Percentiles rank a stretch among this genome's conserved stretches.
These are phyloP conservation scores for Lasiodiplodia hormozganensis DNA, from an alignment of 2,329 filamentous ascomycete genomes.

Conservation along the genomic window DNA sequence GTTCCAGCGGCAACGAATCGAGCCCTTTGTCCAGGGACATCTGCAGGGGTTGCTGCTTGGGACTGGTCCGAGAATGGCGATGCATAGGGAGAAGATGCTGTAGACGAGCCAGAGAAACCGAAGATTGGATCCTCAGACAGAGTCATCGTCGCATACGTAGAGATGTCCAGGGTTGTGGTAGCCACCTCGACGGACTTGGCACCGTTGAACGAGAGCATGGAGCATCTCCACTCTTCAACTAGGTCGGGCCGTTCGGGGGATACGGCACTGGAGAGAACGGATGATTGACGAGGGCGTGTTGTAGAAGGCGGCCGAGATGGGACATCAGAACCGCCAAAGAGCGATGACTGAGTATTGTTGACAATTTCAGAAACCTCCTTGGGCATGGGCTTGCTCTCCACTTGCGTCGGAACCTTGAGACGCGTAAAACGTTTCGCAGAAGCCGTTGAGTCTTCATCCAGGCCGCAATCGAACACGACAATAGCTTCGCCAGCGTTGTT, in stretches of 20 bases:
- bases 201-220: conserved; percentile 67
- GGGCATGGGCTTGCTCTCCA: conserved; percentile 36
- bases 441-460: conserved; percentile 64
- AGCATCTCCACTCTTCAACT: conserved; percentile 71
- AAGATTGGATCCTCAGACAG: conserved; percentile 79
- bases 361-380: conserved; percentile 12
- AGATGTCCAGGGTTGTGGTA: conserved; percentile 74
- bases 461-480: conserved; percentile 75
- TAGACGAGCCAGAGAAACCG: conserved; percentile 62
- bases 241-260: conserved; percentile 45
- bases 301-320: conserved; percentile 37
- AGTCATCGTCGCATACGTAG: conserved; percentile 73
- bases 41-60: conserved; percentile 54
- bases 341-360: conserved; percentile 44
- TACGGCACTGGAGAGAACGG: conserved; percentile 25
- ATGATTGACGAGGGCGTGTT: conserved; percentile 18
- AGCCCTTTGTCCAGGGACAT: conserved; percentile 84
- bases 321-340: conserved; percentile 57
- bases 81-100: conserved; percentile 60
- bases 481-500: conserved; percentile 77
- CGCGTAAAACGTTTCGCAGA: conserved; percentile 66
- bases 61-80: conserved; percentile 60
- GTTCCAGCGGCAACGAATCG: conserved; percentile 85
- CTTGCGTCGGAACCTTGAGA: conserved; percentile 52
- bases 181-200: conserved; percentile 69